These are phyloP conservation scores for Malbranchea zuffiana DNA, from an alignment of 2,329 filamentous ascomycete genomes.

Conservation along the genomic window DNA sequence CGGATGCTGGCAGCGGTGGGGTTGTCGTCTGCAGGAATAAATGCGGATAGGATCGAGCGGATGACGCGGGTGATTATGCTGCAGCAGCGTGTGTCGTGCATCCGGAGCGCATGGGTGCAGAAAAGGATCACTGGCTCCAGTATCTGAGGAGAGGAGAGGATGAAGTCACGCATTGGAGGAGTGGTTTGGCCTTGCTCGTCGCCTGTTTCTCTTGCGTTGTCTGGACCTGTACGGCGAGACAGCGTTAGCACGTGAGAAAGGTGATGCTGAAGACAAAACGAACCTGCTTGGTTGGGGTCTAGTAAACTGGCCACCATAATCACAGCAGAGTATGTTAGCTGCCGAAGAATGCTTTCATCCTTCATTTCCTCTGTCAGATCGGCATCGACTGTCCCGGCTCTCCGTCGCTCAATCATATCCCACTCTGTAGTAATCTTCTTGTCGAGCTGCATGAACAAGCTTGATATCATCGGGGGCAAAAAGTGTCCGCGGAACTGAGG, in stretches of 20 bases:
- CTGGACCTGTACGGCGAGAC: too few species aligned
- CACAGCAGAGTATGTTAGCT: constrained; percentile 84
- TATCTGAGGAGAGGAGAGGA: constrained; percentile 64
- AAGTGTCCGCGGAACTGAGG: constrained; percentile 66
- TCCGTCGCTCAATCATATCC: constrained; percentile 55
- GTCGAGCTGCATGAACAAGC: constrained; percentile 78
- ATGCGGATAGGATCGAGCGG: constrained; percentile 71
- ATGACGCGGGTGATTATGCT: constrained; percentile 78
- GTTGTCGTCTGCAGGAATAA: constrained; percentile 40
- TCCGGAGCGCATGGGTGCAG: constrained; percentile 77
- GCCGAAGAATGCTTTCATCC: constrained; percentile 83
- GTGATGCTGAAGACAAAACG: constrained; percentile 19
- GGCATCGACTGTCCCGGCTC: constrained; percentile 56
- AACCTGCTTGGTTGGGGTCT: constrained; percentile 58
- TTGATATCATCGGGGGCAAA: constrained; percentile 68
- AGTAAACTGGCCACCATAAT: constrained; percentile 84
- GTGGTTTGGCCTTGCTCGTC: constrained; percentile 27
- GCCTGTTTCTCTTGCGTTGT: too few species aligned
- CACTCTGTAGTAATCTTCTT: constrained; percentile 79
- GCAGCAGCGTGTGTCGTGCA: constrained; percentile 82
- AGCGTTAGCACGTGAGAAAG: not conserved
- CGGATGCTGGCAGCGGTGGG: constrained; percentile 58
- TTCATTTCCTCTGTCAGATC: constrained; percentile 95
- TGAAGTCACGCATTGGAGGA: constrained; percentile 60
- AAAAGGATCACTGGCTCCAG: constrained; percentile 85